These are phyloP conservation scores for Colletotrichum costaricense DNA, from an alignment of 2,329 filamentous ascomycete species.

Conservation along the genomic window DNA sequence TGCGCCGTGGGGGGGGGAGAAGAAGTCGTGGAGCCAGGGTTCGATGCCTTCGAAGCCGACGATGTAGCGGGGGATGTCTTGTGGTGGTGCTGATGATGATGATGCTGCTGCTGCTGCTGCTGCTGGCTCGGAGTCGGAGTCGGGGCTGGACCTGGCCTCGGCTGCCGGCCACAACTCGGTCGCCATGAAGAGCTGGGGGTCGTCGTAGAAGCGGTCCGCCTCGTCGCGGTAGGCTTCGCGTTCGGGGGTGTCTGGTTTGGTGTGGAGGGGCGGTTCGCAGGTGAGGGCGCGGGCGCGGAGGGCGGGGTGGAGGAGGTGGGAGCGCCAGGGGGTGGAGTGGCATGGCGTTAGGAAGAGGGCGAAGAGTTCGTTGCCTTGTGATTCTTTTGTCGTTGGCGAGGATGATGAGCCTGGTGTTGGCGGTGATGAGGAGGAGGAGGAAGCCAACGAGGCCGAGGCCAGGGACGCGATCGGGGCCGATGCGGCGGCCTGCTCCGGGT, in stretches of 20 bases:
- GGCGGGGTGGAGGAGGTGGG: constrained; percentile 80
- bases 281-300: constrained; percentile 86
- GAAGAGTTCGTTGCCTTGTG: constrained; percentile 58
- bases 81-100: constrained; percentile 22
- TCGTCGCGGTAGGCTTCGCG: constrained; percentile 84
- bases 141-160: too few species aligned
- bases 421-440: constrained; percentile 39
- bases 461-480: constrained; percentile 36
- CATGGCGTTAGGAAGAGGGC: constrained; percentile 93
- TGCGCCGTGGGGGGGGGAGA: constrained; percentile 51
- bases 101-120: too few species aligned
- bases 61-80: constrained; percentile 65
- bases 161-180: constrained; percentile 60
- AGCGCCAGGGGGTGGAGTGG: constrained; percentile 95
- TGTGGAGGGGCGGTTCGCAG: constrained; percentile 87
- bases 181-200: constrained; percentile 65
- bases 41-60: constrained; percentile 72
- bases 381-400: constrained; percentile 20
- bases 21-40: constrained; percentile 56
- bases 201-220: constrained; percentile 89
- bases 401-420: constrained; percentile 32
- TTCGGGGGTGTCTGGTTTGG: constrained; percentile 66
- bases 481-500: constrained; percentile 49
- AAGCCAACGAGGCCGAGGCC: constrained; percentile 43
- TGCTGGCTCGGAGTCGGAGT: background rate